Conservation (phyloP, 192 early-diverging fungal genomes). For the Entomortierella parvispora region DNA sequence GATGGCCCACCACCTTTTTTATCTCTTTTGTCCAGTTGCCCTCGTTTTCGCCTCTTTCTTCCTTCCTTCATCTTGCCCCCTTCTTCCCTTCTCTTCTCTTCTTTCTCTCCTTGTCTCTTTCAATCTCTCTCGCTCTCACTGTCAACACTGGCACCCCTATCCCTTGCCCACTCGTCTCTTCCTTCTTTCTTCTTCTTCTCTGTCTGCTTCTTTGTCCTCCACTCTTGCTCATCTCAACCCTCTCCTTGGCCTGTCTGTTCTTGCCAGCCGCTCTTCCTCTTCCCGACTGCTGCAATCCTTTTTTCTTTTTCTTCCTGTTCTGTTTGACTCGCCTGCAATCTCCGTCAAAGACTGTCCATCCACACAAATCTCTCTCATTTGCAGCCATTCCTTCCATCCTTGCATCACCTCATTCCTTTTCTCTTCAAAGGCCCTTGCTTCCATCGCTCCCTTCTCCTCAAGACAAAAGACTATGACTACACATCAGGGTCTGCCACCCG, state of each 20-base stretch:
- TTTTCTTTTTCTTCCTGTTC: neutral
- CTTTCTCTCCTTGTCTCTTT: neutral
- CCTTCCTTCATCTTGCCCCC: neutral
- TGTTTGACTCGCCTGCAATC: neutral
- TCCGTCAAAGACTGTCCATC: neutral
- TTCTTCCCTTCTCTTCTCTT: neutral
- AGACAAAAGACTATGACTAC: no score
- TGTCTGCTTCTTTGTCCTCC: neutral
- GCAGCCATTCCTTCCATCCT: no score
- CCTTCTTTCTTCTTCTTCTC: neutral
- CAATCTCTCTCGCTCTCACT: neutral
- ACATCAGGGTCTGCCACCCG: no score
- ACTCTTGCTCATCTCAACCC: neutral
- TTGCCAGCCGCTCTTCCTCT: neutral
- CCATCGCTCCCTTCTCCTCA: no score
- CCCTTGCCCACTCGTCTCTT: neutral
- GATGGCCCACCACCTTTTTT: neutral
- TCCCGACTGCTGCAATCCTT: no score
- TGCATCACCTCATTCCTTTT: no score
- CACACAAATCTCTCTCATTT: neutral
- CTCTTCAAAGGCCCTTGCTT: no score
- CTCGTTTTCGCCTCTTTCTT: neutral
- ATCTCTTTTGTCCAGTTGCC: neutral
- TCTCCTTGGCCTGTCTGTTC: neutral
- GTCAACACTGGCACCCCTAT: neutral